These are phyloP conservation scores for Spathaspora girioi DNA, from an alignment of 805 yeast genomes.

Conservation along the genomic window DNA sequence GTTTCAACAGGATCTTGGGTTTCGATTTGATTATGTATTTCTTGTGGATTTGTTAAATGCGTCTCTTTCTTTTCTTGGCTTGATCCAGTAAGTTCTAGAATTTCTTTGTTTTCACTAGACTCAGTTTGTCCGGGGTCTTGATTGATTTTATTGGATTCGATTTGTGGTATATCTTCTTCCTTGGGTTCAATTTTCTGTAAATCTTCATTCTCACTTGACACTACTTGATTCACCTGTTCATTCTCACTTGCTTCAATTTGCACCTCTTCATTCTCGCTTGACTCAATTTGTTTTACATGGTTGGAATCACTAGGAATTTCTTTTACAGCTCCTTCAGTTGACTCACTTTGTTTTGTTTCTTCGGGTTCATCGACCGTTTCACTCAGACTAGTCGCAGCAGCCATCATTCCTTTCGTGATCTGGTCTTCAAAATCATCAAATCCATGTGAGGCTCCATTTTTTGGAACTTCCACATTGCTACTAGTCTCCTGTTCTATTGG, in stretches of 20 bases:
- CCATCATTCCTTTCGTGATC: not conserved
- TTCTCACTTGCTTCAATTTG: no score
- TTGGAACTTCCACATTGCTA: not conserved
- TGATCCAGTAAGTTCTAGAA: not conserved
- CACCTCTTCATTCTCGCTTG: no score
- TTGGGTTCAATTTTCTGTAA: no score
- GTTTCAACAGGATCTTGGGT: not conserved
- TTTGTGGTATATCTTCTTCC: not conserved
- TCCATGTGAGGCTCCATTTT: not conserved
- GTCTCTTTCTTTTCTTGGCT: not conserved
- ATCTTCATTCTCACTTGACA: no score
- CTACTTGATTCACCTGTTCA: no score
- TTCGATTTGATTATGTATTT: not conserved
- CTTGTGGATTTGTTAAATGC: not conserved
- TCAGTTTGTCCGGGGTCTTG: not conserved
- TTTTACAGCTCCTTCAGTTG: not conserved
- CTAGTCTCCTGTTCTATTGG: not conserved
- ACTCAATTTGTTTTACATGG: no score
- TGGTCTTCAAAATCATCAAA: not conserved
- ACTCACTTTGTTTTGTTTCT: not conserved
- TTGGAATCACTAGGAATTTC: no score
- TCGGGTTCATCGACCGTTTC: slow-evolving; percentile 11
- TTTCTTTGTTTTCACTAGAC: not conserved
- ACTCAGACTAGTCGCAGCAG: not conserved
- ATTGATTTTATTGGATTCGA: not conserved